Percentiles rank a stretch among this genome's conserved stretches.
Conservation (phyloP, 2,329 filamentous ascomycete genomes). For the Bipolaris gigantea region DNA sequence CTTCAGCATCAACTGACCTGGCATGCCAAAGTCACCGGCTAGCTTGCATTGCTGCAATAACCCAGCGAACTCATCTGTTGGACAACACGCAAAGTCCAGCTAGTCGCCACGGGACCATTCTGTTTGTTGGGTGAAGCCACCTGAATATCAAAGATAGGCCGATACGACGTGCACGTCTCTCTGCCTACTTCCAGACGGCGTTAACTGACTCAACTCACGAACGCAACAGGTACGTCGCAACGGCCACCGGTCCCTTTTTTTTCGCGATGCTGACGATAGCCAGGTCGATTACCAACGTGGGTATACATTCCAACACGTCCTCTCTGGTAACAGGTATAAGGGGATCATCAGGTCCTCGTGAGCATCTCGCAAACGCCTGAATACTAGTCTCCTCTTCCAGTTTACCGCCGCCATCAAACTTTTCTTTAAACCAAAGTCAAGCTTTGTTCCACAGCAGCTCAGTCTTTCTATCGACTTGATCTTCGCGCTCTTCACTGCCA, state of each 20-base stretch:
- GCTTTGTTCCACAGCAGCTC: conserved; percentile 29
- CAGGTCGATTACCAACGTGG: conserved; percentile 2
- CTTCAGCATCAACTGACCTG: conserved; percentile 23
- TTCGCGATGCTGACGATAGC: conserved; percentile 8
- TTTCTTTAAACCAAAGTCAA: conserved; percentile 16
- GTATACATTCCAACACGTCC: conserved; percentile 10
- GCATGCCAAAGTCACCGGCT: conserved; percentile 20
- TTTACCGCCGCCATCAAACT: conserved; percentile 26
- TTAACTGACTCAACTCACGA: not conserved
- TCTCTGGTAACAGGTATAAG: conserved; percentile 27
- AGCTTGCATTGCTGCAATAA: conserved; percentile 18
- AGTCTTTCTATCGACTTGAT: conserved; percentile 16
- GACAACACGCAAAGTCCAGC: conserved; percentile 24
- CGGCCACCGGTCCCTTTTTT: not conserved
- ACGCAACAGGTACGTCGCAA: conserved; percentile 19
- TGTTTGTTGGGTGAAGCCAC: conserved; percentile 30
- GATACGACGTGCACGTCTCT: conserved; percentile 17
- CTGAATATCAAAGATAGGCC: conserved; percentile 13
- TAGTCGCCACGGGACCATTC: conserved; percentile 24
- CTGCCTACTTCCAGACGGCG: conserved; percentile 5
- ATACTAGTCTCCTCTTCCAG: conserved; percentile 21
- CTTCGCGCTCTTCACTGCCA: conserved; percentile 17
- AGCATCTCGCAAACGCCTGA: conserved; percentile 34
- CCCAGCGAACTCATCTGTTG: conserved; percentile 26
- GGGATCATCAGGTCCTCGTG: conserved; percentile 34